Evolutionary conservation across 2,329 filamentous ascomycete genomes (phyloP).

Genomic region (Stachybotrys elegans): DNA sequence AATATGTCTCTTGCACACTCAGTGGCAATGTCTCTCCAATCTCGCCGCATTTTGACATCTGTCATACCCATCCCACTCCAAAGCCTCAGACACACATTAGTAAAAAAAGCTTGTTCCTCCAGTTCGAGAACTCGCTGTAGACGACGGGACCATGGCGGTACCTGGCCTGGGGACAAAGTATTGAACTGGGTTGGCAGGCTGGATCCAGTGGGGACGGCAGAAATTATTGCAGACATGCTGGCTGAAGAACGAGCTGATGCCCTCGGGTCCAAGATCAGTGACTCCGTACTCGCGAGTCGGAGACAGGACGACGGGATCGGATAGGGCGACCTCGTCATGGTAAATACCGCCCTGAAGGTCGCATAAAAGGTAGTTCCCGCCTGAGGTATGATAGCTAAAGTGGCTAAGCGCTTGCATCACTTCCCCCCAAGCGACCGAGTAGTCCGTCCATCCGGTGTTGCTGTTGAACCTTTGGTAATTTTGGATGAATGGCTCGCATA

Average conservation of each 20-base stretch:
- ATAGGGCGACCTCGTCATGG: conserved; percentile 26
- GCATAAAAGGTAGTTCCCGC: conserved; percentile 32
- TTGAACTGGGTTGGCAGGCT: conserved; percentile 3
- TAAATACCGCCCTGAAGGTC: conserved; percentile 38
- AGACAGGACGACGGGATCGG: conserved; percentile 37
- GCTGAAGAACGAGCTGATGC: conserved; percentile 34
- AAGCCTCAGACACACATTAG: no score
- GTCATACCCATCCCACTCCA: no score
- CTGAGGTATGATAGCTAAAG: conserved; percentile 33
- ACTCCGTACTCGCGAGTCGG: conserved; percentile 28
- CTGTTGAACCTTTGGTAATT: conserved; percentile 40
- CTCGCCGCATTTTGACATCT: no score
- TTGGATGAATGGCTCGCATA: conserved; percentile 33
- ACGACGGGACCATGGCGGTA: conserved; percentile 10
- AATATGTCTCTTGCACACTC: no score
- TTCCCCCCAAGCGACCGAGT: conserved; percentile 22
- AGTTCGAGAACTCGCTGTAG: conserved; percentile 2
- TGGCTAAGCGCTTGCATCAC: conserved; percentile 39
- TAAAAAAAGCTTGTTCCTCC: no score
- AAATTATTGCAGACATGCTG: conserved; percentile 27
- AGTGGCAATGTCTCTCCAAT: no score
- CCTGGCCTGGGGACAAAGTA: conserved; percentile 2
- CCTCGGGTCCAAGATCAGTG: conserved; percentile 31
- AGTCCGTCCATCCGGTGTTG: conserved; percentile 33
- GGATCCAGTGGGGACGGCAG: conserved; percentile 18